Base-by-base conservation (phyloP, 805 yeast genomes). In the Saturnispora sanitii region DNA sequence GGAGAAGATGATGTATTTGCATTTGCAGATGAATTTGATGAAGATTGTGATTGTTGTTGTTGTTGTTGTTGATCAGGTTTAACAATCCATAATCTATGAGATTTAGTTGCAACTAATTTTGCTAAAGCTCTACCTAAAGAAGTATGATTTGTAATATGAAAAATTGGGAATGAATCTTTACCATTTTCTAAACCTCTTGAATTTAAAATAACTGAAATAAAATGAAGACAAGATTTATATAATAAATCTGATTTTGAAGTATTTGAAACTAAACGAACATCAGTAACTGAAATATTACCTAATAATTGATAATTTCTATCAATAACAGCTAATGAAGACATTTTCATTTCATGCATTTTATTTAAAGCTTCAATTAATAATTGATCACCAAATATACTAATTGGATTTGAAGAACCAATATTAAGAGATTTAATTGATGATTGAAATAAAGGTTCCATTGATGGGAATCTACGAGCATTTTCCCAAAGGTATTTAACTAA, bases 121-220 rank as follows among this genome's bases (percentile, higher is more conserved):
- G 97, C 97, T 54, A 92, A 73, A 7, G 94, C 86, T 58, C 95
- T 74, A 26, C 86, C 94, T 38, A 92, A 68, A 0, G 92, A 79
- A 8, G 94, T 77, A 31, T 73, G 71, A 45, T 77, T 75, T 47
- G 84, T 80, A 20, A 90, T 96, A 58, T 90, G 95, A 71, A 90
- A 90, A 31, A 92, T 90, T 15, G 98, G 98, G 69, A 82, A 90
- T 32, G 94, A 86, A 65, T 90, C 98, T 61, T 88, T 87, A 39
- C 96, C 96, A 56, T 87, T 88, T 54, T 82, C 94, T 25, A 90
- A 70, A 17, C 98, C 98, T 56, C 95, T 79, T 41, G 80, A 79
- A 48, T 82, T 80, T 48, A 92, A 71, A 45, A 88, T 87, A 47
- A 87, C 81, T 12, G 94, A 77, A 43, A 90, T 77, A 57, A 90